Percentiles rank a stretch among this genome's conserved stretches.
Evolutionary conservation across 495 filamentous ascomycete species (phyloP).

Genomic region (Talaromyces stipitatus): DNA sequence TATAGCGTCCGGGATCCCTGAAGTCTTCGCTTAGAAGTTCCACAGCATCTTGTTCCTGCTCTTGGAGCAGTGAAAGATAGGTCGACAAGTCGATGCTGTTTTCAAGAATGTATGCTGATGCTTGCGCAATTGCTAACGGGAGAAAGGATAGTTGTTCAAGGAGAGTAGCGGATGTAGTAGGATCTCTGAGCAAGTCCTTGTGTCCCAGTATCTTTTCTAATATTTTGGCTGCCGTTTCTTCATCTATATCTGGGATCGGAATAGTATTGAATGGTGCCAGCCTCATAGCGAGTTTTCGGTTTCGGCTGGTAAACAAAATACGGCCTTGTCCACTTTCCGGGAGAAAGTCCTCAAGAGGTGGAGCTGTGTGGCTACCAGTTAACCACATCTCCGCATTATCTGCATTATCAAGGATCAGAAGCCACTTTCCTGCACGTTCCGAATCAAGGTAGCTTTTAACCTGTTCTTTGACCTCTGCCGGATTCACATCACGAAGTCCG

Average conservation of each 20-base stretch:
- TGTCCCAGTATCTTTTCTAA: constrained; percentile 20
- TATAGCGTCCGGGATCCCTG: no score
- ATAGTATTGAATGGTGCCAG: constrained; percentile 14
- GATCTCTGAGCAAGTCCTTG: constrained; percentile 14
- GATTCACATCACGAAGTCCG: constrained; percentile 12
- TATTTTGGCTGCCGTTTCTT: constrained; percentile 10
- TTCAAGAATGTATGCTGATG: constrained; percentile 35
- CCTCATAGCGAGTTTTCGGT: no score
- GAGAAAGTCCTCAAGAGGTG: constrained; percentile 13
- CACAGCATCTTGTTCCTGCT: no score
- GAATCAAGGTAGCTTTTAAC: constrained; percentile 24
- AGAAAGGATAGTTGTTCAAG: constrained; percentile 26
- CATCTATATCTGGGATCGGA: constrained; percentile 19
- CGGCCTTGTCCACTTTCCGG: constrained; percentile 19
- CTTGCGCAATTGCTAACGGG: constrained; percentile 32
- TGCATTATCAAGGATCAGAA: constrained; percentile 36
- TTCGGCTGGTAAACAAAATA: constrained; percentile 32
- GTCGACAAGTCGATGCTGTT: constrained; percentile 23
- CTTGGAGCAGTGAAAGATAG: constrained; percentile 30
- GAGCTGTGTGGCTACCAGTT: not conserved
- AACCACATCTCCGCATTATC: constrained; percentile 25
- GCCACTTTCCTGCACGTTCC: constrained; percentile 16
- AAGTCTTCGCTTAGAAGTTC: no score
- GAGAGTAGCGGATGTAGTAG: constrained; percentile 11
- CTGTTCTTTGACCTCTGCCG: constrained; percentile 15